Evolutionary conservation across 176 grass and related monocot species (phyloP).

Genomic region (Bolboschoenus planiculmis): DNA sequence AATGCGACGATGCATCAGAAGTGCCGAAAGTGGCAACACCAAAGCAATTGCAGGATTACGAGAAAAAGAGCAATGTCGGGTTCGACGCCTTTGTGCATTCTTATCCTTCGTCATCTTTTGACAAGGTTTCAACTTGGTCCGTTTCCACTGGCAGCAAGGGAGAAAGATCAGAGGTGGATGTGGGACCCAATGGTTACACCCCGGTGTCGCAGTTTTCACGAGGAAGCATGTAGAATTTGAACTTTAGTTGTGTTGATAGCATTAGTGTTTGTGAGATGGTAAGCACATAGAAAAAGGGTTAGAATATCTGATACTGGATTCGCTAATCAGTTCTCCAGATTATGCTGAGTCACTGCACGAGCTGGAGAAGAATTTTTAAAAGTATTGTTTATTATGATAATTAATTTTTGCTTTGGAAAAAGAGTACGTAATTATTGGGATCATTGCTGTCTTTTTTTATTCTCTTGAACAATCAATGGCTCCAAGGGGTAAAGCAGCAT

Average conservation of each 20-base stretch:
- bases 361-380: not conserved
- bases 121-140: constrained; percentile 20
- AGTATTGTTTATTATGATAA: not conserved
- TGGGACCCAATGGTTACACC: not conserved
- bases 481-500: too few relatives aligned
- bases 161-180: not conserved
- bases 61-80: constrained; percentile 10
- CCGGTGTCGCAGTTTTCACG: not conserved
- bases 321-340: not conserved
- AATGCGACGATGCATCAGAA: not conserved
- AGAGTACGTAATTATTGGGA: not conserved
- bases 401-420: not conserved
- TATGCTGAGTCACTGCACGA: not conserved
- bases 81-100: not conserved
- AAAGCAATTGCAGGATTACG: constrained; percentile 8
- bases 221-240: not conserved
- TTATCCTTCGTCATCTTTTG: constrained; percentile 18
- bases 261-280: not conserved
- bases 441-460: not conserved
- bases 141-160: not conserved
- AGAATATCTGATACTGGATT: not conserved
- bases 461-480: not conserved
- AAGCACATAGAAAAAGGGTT: not conserved
- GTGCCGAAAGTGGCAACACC: constrained; percentile 11
- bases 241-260: not conserved